phyloP scores from a whole-genome alignment of 345 rosid species.

The Euphorbia pulcherrima region DNA sequence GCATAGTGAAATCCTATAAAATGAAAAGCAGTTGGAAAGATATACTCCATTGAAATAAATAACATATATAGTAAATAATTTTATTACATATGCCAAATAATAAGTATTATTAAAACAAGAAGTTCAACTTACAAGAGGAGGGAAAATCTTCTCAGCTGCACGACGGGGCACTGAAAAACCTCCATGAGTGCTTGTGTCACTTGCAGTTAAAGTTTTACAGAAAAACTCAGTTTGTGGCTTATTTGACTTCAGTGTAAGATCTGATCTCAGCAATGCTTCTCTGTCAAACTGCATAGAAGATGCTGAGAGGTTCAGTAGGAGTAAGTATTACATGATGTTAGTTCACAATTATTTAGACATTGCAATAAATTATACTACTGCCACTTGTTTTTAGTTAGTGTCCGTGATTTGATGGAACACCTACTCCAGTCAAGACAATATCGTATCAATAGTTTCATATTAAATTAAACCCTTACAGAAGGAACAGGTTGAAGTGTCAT shows the following conservation, averaged over 20 bases:
- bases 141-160: constrained; percentile 94
- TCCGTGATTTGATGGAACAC: constrained; percentile 12
- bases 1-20: constrained; percentile 80
- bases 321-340: constrained; percentile 11
- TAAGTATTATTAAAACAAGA: neutral
- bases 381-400: constrained; percentile 9
- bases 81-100: neutral
- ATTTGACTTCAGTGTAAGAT: constrained; percentile 66
- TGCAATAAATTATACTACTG: neutral
- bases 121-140: constrained; percentile 59
- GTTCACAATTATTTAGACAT: neutral
- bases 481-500: constrained; percentile 92
- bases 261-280: constrained; percentile 84
- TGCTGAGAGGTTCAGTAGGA: constrained; percentile 25
- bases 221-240: constrained; percentile 79
- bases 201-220: constrained; percentile 92
- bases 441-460: constrained; percentile 15
- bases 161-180: constrained; percentile 96
- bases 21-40: constrained; percentile 9
- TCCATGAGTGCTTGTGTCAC: constrained; percentile 98
- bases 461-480: constrained; percentile 40
- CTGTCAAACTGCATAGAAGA: constrained; percentile 68
- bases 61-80: neutral
- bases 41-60: neutral
- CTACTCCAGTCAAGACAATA: constrained; percentile 11